Evolutionary conservation across 495 filamentous ascomycete species (phyloP).

Genomic region (Aspergillus avenaceus): DNA sequence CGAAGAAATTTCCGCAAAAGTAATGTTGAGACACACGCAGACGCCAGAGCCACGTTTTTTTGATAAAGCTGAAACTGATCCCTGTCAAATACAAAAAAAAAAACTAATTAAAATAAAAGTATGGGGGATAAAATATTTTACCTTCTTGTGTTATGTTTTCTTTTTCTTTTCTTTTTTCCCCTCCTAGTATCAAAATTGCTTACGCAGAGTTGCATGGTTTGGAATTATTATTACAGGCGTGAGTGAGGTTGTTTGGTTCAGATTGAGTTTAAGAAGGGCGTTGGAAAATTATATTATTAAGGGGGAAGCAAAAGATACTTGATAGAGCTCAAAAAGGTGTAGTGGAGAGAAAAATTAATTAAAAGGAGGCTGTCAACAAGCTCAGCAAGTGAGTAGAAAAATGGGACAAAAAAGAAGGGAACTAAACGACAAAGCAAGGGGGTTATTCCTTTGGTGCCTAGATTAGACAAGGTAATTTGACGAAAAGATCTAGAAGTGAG

Average conservation of each 20-base stretch:
- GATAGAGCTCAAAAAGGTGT: neutral
- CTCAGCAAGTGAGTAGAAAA: neutral
- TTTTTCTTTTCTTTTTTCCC: neutral
- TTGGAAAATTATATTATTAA: neutral
- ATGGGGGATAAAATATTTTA: neutral
- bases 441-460: neutral
- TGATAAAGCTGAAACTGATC: neutral
- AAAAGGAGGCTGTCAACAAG: neutral
- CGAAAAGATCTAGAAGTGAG: slow-evolving; percentile 1
- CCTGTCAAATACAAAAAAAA: no score
- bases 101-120: no score
- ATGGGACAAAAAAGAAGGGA: neutral
- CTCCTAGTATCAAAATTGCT: neutral
- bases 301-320: neutral
- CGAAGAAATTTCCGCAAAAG: slow-evolving; percentile 12
- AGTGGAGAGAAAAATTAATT: neutral
- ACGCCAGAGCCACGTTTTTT: slow-evolving; percentile 9
- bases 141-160: neutral
- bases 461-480: neutral
- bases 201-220: neutral
- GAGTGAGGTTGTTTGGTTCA: neutral
- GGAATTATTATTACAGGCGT: neutral
- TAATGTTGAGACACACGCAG: slow-evolving; percentile 7
- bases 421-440: neutral
- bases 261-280: neutral